phyloP scores from a whole-genome alignment of 768 basidiomycete genomes.

The Asterophora parasitica region DNA sequence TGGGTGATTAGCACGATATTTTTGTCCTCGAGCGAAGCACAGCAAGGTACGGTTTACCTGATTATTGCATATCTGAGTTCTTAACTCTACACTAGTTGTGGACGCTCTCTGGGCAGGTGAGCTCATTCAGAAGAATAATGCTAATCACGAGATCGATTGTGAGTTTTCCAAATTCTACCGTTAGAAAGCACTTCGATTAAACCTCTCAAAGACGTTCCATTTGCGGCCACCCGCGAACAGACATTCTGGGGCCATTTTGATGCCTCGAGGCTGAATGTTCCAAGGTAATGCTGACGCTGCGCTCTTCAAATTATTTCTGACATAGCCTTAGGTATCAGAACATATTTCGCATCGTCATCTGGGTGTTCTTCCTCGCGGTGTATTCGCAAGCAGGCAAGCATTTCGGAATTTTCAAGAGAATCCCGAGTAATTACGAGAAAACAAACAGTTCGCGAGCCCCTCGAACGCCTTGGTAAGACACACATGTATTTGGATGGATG shows the following conservation, averaged over 20 bases:
- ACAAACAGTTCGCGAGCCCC: constrained; percentile 63
- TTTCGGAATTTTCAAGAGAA: no score
- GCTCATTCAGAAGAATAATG: constrained; percentile 73
- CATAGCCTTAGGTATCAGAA: constrained; percentile 68
- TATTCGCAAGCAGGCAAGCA: constrained; percentile 79
- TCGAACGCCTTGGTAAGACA: constrained; percentile 60
- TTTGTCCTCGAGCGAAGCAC: constrained; percentile 80
- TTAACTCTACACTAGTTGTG: constrained; percentile 50
- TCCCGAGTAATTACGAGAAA: constrained; percentile 9
- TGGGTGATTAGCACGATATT: constrained; percentile 59
- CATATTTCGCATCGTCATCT: constrained; percentile 69
- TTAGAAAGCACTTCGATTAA: constrained; percentile 51
- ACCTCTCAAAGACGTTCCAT: constrained; percentile 56
- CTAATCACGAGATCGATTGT: constrained; percentile 77
- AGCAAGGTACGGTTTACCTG: constrained; percentile 50
- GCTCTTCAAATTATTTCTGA: neutral
- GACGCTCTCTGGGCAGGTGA: constrained; percentile 79
- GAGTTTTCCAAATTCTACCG: constrained; percentile 15
- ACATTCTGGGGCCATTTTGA: constrained; percentile 71
- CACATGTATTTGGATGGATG: constrained; percentile 62
- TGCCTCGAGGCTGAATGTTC: constrained; percentile 75
- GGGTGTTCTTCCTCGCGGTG: constrained; percentile 71
- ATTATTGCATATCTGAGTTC: neutral
- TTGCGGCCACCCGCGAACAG: constrained; percentile 46
- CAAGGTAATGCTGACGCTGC: constrained; percentile 34